These are phyloP conservation scores for Penicillium atrosanguineum DNA, from an alignment of 495 filamentous ascomycete genomes.

Conservation along the genomic window DNA sequence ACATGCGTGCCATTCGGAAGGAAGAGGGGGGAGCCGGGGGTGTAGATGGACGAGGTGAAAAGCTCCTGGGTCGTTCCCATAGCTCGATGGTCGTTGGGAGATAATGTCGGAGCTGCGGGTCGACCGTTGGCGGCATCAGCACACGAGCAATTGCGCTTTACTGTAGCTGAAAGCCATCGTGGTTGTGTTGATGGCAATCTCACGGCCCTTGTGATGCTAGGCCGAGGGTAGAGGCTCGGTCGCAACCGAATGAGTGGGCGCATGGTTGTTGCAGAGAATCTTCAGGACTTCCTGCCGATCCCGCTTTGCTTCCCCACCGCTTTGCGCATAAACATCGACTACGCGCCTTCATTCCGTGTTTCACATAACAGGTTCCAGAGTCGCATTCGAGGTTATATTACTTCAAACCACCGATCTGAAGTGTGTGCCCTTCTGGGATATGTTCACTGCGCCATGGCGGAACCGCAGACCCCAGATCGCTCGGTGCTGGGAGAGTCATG, in stretches of 20 bases:
- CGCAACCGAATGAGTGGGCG: slow-evolving; percentile 25
- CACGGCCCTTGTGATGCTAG: not conserved
- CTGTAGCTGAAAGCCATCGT: slow-evolving; percentile 36
- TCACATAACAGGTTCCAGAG: not conserved
- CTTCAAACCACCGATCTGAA: not conserved
- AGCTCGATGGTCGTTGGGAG: slow-evolving; percentile 62
- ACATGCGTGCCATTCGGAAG: slow-evolving; percentile 81
- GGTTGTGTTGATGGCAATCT: slow-evolving; percentile 8
- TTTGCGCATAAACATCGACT: slow-evolving; percentile 14
- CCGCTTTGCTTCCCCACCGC: slow-evolving; percentile 23
- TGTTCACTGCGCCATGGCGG: slow-evolving; percentile 27
- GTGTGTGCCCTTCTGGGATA: slow-evolving; percentile 6
- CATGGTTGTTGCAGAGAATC: slow-evolving; percentile 25
- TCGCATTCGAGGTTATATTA: not conserved
- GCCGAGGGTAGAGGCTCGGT: slow-evolving; percentile 13
- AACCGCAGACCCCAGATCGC: slow-evolving; percentile 20
- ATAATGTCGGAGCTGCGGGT: slow-evolving; percentile 20
- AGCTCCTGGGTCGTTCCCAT: slow-evolving; percentile 71
- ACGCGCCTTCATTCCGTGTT: not conserved
- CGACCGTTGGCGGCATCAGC: slow-evolving; percentile 28
- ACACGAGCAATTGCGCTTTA: slow-evolving; percentile 37
- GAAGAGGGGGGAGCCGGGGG: slow-evolving; percentile 86
- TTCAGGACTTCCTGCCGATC: slow-evolving; percentile 17
- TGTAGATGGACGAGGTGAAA: slow-evolving; percentile 74
- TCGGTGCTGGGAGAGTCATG: slow-evolving; percentile 40